These are phyloP conservation scores for Cynara cardunculus DNA, from an alignment of 129 eudicot species.

Conservation along the genomic window DNA sequence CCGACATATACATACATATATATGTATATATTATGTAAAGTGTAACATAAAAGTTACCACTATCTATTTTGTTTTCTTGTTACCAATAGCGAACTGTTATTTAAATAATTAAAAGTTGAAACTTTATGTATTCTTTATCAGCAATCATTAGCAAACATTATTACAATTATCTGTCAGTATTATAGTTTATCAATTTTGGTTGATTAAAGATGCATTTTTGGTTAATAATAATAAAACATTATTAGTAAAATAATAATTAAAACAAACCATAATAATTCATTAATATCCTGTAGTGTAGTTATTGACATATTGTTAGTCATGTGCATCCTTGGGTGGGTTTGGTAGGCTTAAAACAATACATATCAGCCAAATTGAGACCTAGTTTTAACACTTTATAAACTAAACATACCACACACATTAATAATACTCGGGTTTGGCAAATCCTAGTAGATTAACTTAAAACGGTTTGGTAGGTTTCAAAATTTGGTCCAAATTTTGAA, in stretches of 20 bases:
- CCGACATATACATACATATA: no score
- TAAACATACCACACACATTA: background rate
- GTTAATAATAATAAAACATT: background rate
- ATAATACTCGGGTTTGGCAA: background rate
- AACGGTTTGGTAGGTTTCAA: background rate
- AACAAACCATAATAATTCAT: background rate
- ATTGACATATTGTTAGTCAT: background rate
- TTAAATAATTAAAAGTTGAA: background rate
- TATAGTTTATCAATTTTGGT: background rate
- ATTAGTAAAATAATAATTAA: background rate
- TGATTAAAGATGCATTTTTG: background rate
- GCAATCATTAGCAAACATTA: background rate
- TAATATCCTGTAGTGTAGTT: background rate
- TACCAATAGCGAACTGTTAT: background rate
- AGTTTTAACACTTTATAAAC: background rate
- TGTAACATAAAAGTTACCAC: background rate
- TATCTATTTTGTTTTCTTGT: background rate
- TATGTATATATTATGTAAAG: no score
- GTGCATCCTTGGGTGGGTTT: background rate
- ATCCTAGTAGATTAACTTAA: background rate
- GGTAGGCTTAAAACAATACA: background rate
- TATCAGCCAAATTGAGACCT: background rate
- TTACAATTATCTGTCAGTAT: background rate
- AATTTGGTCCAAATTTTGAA: background rate
- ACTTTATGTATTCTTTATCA: background rate